Evolutionary conservation across 192 early-diverging fungal species (phyloP).

Genomic region (Paraglomus occultum): DNA sequence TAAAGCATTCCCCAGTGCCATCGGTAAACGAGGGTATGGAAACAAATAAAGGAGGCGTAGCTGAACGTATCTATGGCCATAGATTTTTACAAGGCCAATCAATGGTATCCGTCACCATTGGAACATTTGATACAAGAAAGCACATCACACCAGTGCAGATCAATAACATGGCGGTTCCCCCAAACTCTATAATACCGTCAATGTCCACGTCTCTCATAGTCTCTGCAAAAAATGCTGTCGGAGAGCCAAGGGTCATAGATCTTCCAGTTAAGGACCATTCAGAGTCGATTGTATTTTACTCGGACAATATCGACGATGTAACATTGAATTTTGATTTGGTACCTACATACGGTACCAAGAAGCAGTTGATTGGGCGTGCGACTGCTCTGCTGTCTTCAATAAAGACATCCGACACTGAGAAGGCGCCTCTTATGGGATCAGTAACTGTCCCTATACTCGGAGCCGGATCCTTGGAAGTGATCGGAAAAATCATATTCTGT

Average conservation of each 20-base stretch:
- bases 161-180: conserved; percentile 33
- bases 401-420: conserved; percentile 43
- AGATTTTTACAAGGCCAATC: conserved; percentile 58
- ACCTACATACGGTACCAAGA: conserved; percentile 51
- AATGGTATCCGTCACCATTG: conserved; percentile 64
- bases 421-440: conserved; percentile 50
- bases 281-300: conserved; percentile 59
- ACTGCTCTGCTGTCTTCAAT: conserved; percentile 54
- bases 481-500: conserved; percentile 58
- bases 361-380: conserved; percentile 54
- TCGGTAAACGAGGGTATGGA: too few relatives aligned
- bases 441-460: conserved; percentile 60
- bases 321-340: conserved; percentile 56
- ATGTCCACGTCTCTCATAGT: conserved; percentile 52
- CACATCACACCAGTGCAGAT: conserved; percentile 45
- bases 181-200: conserved; percentile 34
- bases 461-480: conserved; percentile 44
- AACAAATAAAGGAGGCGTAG: conserved; percentile 20
- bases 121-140: conserved; percentile 57
- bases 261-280: conserved; percentile 49
- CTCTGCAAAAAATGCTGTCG: conserved; percentile 57
- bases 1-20: conserved; percentile 31
- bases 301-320: conserved; percentile 46
- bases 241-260: conserved; percentile 55
- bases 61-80: conserved; percentile 58